These are phyloP conservation scores for Backusella mclennaniae DNA, from an alignment of 192 early-diverging fungal genomes.

Conservation along the genomic window DNA sequence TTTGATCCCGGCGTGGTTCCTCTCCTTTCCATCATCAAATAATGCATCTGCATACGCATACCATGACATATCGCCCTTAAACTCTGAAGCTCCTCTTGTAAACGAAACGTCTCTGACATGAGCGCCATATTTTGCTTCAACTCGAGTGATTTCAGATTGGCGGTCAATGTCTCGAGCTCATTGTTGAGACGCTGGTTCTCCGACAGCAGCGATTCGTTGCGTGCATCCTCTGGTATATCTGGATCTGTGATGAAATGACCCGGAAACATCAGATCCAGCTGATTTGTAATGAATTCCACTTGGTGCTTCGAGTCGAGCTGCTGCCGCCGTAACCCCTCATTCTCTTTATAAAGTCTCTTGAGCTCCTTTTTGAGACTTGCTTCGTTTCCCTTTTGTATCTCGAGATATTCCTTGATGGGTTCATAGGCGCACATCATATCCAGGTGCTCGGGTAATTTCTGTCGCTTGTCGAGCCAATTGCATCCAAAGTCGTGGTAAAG, in stretches of 20 bases:
- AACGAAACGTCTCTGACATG: constrained; percentile 60
- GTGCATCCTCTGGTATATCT: constrained; percentile 20
- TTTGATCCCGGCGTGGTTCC: background rate
- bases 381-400: constrained; percentile 42
- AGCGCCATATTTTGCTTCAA: constrained; percentile 69
- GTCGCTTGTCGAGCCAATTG: constrained; percentile 53
- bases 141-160: constrained; percentile 56
- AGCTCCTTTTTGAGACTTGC: constrained; percentile 48
- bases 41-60: constrained; percentile 69
- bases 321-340: background rate
- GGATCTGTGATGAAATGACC: constrained; percentile 21
- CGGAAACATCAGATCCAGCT: constrained; percentile 31
- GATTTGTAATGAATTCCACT: constrained; percentile 4
- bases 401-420: constrained; percentile 54
- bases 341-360: constrained; percentile 35
- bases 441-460: constrained; percentile 40
- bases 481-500: constrained; percentile 53
- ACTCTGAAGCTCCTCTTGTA: constrained; percentile 71
- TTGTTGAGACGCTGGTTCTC: constrained; percentile 52
- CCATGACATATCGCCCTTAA: constrained; percentile 62
- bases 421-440: constrained; percentile 56
- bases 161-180: constrained; percentile 57
- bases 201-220: constrained; percentile 44
- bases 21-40: constrained; percentile 52
- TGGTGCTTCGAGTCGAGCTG: constrained; percentile 8